phyloP scores from a whole-genome alignment of 805 yeast species.

The Yarrowia porcina region DNA sequence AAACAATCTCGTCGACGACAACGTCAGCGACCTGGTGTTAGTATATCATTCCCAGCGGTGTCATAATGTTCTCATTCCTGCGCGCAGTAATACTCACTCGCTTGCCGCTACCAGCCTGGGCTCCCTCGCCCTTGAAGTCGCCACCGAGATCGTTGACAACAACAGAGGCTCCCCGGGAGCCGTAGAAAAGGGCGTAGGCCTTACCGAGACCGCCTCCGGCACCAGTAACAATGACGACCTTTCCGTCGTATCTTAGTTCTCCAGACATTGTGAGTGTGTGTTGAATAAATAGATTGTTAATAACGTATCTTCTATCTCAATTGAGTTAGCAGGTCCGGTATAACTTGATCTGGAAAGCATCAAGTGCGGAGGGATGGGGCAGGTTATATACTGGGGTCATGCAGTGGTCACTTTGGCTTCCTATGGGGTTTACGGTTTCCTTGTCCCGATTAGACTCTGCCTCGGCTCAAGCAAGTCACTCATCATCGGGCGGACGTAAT shows the following conservation, averaged over 20 bases:
- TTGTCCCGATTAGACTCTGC: conserved; percentile 17
- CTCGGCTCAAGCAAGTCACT: conserved; percentile 25
- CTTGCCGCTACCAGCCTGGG: conserved; percentile 39
- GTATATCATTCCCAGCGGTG: conserved; percentile 35
- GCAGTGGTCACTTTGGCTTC: conserved; percentile 18
- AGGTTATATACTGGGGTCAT: conserved; percentile 16
- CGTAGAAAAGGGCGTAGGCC: conserved; percentile 82
- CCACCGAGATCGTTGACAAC: conserved; percentile 96
- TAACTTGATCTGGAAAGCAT: conserved; percentile 13
- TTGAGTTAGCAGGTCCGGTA: conserved; percentile 24
- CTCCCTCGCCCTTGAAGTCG: conserved; percentile 66
- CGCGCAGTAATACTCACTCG: conserved; percentile 3
- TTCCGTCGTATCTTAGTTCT: conserved; percentile 59
- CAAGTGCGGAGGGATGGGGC: conserved; percentile 14
- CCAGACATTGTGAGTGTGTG: conserved; percentile 31
- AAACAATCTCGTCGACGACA: conserved; percentile 79
- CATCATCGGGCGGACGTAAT: conserved; percentile 13
- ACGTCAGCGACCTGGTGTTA: conserved; percentile 71
- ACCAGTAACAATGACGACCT: conserved; percentile 92
- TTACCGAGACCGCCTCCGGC: conserved; percentile 97
- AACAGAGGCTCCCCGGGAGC: conserved; percentile 87
- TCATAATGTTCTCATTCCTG: neutral
- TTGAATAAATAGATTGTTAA: conserved; percentile 24
- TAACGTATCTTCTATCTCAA: conserved; percentile 24
- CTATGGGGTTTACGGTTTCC: conserved; percentile 21